Percentiles rank a stretch among this genome's conserved stretches.
These are phyloP conservation scores for Termitomyces titanicus DNA, from an alignment of 768 basidiomycete species.

Conservation along the genomic window DNA sequence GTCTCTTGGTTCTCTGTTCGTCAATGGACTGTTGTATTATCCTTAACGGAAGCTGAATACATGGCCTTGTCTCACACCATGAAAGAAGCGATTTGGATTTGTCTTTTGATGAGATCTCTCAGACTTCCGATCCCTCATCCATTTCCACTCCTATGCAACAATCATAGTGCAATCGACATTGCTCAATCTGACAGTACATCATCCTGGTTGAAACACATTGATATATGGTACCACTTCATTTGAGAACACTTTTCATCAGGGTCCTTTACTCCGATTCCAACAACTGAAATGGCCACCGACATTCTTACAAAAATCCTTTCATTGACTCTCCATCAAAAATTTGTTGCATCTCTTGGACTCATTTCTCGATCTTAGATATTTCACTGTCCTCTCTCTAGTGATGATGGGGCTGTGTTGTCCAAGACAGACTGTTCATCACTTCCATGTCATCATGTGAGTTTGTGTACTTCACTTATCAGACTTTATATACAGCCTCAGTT, in stretches of 20 bases:
- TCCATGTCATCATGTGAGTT: no score
- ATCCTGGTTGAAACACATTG: conserved; percentile 1
- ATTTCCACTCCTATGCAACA: conserved; percentile 14
- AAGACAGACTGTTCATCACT: no score
- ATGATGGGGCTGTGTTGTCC: neutral
- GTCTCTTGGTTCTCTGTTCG: conserved; percentile 25
- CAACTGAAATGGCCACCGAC: conserved; percentile 30
- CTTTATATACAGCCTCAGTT: no score
- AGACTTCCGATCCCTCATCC: conserved; percentile 4
- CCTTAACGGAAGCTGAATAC: no score
- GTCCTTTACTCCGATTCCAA: no score
- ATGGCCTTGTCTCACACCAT: no score
- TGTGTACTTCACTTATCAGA: no score
- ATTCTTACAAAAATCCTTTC: conserved; percentile 33
- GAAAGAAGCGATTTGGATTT: no score
- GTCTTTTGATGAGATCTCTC: neutral
- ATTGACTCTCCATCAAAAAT: neutral
- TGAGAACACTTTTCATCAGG: no score
- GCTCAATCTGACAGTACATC: neutral
- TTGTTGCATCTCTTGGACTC: neutral
- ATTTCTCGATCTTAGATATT: no score
- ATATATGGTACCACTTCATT: neutral
- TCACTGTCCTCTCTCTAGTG: neutral
- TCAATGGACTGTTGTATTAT: neutral
- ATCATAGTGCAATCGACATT: conserved; percentile 18